Base-by-base conservation (phyloP, 2,329 filamentous ascomycete species). In the Ceratocystis ficicola region DNA sequence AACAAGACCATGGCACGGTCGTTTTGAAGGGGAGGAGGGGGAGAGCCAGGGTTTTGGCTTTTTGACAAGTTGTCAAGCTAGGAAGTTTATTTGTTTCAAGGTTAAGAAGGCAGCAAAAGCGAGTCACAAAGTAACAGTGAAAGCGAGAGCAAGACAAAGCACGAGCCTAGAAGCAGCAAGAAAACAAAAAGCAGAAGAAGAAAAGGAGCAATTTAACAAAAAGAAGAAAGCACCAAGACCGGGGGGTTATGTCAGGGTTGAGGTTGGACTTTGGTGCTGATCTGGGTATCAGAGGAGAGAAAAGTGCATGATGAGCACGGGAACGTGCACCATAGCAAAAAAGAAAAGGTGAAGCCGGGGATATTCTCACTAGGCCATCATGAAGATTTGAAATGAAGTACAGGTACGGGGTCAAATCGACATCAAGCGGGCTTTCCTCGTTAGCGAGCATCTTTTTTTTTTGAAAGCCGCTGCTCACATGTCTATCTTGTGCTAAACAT, bases 261-360 rank as follows among this genome's bases (percentile, higher is more conserved):
- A 10, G 36, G 10, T 15, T 41, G 10, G 36, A 3, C 12, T 41
- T 41, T 12, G 32, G 10, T 41, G 12, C 10, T 41, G 36, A 41
- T 10, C 36, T 41, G 36, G 36, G 55, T 59, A 59, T 59, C 55
- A 59, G 28, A 36, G 32, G 12, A 59, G 55, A 59, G 55, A 59
- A 30, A 59, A 59, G 28, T 32, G 55, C 55, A 30, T 59, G 55
- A 59, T 59, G 28, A 20, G 25, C 55, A 59, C 55, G 36, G 55
- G 55, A 59, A 25, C 55, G 55, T 59, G 55, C 55, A 59, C 28
- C 6, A n/a, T 30, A 12, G 17, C n/a, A 12, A 55, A 30, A 28
- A 30, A 15, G 25, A 55, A 48, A 48, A 48, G 46, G 46, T 22
- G 46, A n/a, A 22, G 46, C 17, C 46, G 17, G 46, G 17, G 20